phyloP scores from a whole-genome alignment of 2,329 filamentous ascomycete species.

The Beauveria pseudobassiana region DNA sequence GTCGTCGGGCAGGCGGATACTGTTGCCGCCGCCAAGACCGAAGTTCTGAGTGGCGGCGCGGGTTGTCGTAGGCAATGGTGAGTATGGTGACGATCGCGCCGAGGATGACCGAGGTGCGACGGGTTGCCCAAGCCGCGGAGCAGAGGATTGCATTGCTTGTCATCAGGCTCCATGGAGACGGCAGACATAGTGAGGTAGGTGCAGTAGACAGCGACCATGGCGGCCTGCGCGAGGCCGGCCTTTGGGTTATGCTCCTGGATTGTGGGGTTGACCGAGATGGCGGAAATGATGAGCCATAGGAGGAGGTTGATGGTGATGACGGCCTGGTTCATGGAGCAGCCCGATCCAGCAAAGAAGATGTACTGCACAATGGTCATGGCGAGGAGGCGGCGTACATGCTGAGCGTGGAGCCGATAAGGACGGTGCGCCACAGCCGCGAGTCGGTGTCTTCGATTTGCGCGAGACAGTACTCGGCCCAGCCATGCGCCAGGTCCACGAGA shows the following conservation, averaged over 20 bases:
- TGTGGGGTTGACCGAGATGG: constrained; percentile 79
- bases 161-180: constrained; percentile 95
- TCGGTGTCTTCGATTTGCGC: constrained; percentile 87
- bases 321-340: constrained; percentile 92
- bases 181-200: constrained; percentile 98
- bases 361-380: constrained; percentile 97
- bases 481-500: constrained; percentile 89
- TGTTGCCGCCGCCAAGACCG: constrained; percentile 59
- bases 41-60: constrained; percentile 88
- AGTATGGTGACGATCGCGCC: constrained; percentile 95
- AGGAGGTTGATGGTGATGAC: constrained; percentile 92
- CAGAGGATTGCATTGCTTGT: constrained; percentile 89
- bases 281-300: constrained; percentile 71
- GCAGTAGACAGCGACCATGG: constrained; percentile 96
- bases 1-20: constrained; percentile 55
- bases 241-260: constrained; percentile 90
- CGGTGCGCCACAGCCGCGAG: constrained; percentile 72
- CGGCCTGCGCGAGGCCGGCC: constrained; percentile 91
- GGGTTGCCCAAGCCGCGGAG: constrained; percentile 77
- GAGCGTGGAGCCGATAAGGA: constrained; percentile 86
- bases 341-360: constrained; percentile 77
- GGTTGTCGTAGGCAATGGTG: constrained; percentile 94
- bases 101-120: constrained; percentile 83
- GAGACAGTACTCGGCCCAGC: constrained; percentile 94
- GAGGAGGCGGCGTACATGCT: constrained; percentile 89